Evolutionary conservation across 179 eudicot genomes (phyloP).

Genomic region (Patellifolia procumbens): DNA sequence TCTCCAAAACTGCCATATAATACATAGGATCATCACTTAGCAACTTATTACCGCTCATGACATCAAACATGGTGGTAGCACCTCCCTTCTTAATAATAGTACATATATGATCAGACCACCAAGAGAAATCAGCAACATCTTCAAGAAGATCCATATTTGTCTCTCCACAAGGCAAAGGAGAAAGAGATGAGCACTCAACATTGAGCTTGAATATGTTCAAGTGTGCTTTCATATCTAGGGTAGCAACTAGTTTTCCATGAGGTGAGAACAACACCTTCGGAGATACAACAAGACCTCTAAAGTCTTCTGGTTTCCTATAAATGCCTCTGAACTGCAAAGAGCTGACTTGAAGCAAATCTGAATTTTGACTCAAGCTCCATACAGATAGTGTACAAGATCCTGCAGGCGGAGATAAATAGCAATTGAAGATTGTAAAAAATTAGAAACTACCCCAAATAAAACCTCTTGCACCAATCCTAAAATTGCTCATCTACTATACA

Average conservation of each 20-base stretch:
- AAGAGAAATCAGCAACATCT: conserved; percentile 71
- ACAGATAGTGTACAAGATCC: conserved; percentile 67
- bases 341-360: conserved; percentile 42
- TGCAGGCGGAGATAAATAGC: conserved; percentile 31
- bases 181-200: conserved; percentile 42
- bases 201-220: conserved; percentile 59
- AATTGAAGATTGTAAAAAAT: not conserved
- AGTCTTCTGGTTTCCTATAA: conserved; percentile 54
- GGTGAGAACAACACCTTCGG: conserved; percentile 86
- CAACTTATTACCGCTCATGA: conserved; percentile 42
- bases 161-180: conserved; percentile 41
- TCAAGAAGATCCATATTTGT: conserved; percentile 37
- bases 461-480: not conserved
- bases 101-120: conserved; percentile 90
- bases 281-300: conserved; percentile 51
- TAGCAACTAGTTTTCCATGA: conserved; percentile 62
- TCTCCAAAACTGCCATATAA: conserved; percentile 68
- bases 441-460: conserved; percentile 1
- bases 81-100: conserved; percentile 63
- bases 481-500: not conserved
- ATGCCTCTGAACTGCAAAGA: conserved; percentile 60
- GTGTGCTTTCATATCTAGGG: conserved; percentile 69
- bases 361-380: conserved; percentile 57
- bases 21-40: conserved; percentile 48
- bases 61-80: conserved; percentile 50